phyloP scores from a whole-genome alignment of 2,329 filamentous ascomycete species.

The Penicillium sp. region DNA sequence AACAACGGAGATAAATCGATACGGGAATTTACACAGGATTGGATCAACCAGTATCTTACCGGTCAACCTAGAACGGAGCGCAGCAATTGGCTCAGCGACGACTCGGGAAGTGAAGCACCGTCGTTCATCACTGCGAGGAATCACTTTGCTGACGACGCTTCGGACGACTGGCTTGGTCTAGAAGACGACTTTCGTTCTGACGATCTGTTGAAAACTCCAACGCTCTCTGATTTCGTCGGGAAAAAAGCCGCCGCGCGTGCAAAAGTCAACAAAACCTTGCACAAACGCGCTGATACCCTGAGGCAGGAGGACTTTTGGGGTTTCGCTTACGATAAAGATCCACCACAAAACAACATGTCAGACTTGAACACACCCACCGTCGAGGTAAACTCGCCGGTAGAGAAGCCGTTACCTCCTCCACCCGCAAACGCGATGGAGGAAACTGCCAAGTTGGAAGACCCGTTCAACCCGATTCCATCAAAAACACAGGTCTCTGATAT shows the following conservation, averaged over 20 bases:
- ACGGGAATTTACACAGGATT: slow-evolving; percentile 71
- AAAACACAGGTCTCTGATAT: slow-evolving; percentile 18
- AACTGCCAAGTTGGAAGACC: slow-evolving; percentile 2
- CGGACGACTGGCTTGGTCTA: slow-evolving; percentile 46
- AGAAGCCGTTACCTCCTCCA: slow-evolving; percentile 44
- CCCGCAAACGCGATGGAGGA: slow-evolving; percentile 16
- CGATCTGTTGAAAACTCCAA: slow-evolving; percentile 42
- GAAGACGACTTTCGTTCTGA: slow-evolving; percentile 40
- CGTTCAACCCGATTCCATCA: slow-evolving; percentile 7
- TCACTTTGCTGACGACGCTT: slow-evolving; percentile 41
- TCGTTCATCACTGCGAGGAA: slow-evolving; percentile 50
- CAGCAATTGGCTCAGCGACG: slow-evolving; percentile 81
- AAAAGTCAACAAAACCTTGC: slow-evolving; percentile 34
- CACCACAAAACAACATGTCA: slow-evolving; percentile 34
- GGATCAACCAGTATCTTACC: slow-evolving; percentile 82
- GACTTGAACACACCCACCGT: slow-evolving; percentile 23
- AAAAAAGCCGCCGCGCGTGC: slow-evolving; percentile 25
- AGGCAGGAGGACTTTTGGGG: slow-evolving; percentile 47
- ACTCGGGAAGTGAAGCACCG: slow-evolving; percentile 70
- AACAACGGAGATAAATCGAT: slow-evolving; percentile 36
- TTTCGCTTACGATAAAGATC: slow-evolving; percentile 44
- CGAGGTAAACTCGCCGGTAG: slow-evolving; percentile 29
- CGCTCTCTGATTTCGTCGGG: slow-evolving; percentile 36
- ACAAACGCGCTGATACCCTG: slow-evolving; percentile 43
- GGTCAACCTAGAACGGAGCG: slow-evolving; percentile 66